phyloP scores from a whole-genome alignment of 169 alveolate genomes.

The Eimeria maxima region DNA sequence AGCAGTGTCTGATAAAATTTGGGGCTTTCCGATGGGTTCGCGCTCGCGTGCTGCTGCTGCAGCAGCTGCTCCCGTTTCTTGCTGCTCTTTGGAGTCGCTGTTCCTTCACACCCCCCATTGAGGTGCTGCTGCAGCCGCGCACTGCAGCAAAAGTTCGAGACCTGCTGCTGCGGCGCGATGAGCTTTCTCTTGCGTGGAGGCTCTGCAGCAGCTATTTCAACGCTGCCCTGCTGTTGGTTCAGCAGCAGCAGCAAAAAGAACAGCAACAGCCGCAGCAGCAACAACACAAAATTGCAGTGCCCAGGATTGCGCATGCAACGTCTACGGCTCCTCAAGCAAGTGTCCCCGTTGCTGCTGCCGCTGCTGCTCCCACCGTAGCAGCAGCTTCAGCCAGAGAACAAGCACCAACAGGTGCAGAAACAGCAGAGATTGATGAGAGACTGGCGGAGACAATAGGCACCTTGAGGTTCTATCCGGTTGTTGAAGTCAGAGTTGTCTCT shows the following conservation, averaged over 20 bases:
- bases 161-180: slow-evolving; percentile 36
- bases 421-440: neutral
- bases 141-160: slow-evolving; percentile 34
- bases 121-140: slow-evolving; percentile 56
- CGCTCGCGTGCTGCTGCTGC: slow-evolving; percentile 73
- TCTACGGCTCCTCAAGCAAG: neutral
- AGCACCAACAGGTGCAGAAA: slow-evolving; percentile 26
- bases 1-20: slow-evolving; percentile 35
- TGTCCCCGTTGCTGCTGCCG: neutral
- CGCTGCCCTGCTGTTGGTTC: slow-evolving; percentile 49
- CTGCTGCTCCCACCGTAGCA: neutral
- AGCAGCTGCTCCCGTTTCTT: slow-evolving; percentile 76
- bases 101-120: neutral
- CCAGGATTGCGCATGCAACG: neutral
- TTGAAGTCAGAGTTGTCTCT: slow-evolving; percentile 25
- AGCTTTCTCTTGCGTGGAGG: slow-evolving; percentile 51
- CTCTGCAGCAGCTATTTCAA: slow-evolving; percentile 66
- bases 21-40: slow-evolving; percentile 41
- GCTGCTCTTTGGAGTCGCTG: slow-evolving; percentile 47
- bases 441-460: slow-evolving; percentile 46
- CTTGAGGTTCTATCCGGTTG: slow-evolving; percentile 10
- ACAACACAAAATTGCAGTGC: neutral
- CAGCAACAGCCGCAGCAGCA: slow-evolving; percentile 27
- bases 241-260: slow-evolving; percentile 67
- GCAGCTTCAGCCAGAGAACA: slow-evolving; percentile 36